These are phyloP conservation scores for Auricularia heimuer DNA, from an alignment of 768 basidiomycete genomes.

Conservation along the genomic window DNA sequence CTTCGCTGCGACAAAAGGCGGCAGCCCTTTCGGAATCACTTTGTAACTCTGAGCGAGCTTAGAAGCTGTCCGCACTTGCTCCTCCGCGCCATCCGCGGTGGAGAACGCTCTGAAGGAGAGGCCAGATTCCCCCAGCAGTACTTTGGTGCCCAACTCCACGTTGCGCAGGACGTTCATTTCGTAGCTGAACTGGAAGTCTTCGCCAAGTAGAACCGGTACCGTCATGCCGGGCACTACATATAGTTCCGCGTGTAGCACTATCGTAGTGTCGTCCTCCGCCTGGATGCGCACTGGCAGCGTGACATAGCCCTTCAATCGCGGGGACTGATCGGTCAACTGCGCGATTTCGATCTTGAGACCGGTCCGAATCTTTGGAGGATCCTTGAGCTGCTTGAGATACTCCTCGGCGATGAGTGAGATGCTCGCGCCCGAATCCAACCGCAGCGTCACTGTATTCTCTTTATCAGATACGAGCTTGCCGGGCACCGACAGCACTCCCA, in stretches of 20 bases:
- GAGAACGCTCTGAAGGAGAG: constrained; percentile 8
- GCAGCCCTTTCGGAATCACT: background rate
- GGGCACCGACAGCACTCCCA: background rate
- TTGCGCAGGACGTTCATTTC: constrained; percentile 13
- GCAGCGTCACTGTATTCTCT: background rate
- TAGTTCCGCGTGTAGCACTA: background rate
- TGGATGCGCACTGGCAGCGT: constrained; percentile 8
- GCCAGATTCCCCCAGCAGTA: constrained; percentile 13
- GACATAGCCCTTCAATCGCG: constrained; percentile 13
- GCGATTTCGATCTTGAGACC: background rate
- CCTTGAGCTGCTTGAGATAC: background rate
- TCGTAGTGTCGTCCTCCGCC: background rate
- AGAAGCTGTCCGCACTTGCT: constrained; percentile 4
- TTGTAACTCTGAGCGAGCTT: background rate
- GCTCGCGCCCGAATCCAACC: background rate
- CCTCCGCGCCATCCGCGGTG: background rate
- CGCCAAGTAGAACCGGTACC: constrained; percentile 23
- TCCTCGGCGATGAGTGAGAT: background rate
- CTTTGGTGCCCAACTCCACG: constrained; percentile 4
- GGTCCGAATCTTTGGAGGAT: background rate
- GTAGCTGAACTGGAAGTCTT: constrained; percentile 19
- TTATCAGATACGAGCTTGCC: background rate
- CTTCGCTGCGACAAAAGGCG: background rate
- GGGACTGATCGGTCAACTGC: background rate
- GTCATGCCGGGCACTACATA: constrained; percentile 19